These are phyloP conservation scores for Plasmodium relictum DNA, from an alignment of 169 alveolate species.

Conservation along the genomic window DNA sequence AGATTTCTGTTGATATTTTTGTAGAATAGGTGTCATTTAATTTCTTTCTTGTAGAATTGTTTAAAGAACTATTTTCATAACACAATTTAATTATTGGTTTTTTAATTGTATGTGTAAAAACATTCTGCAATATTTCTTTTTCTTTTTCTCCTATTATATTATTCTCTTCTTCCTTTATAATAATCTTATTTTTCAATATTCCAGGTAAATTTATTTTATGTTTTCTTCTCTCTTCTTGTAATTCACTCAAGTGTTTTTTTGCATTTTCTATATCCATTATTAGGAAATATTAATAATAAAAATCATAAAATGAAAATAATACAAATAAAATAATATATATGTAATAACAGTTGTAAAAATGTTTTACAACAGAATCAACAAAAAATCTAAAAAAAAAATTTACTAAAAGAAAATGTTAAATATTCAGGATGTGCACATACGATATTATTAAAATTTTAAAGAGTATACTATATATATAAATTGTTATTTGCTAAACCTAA, in stretches of 20 bases:
- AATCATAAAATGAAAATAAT: too few species aligned
- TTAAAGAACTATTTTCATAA: background rate
- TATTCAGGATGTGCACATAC: too few species aligned
- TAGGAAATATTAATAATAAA: background rate
- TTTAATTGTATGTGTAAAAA: slow-evolving; percentile 26
- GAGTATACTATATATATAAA: too few species aligned
- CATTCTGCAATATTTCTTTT: background rate
- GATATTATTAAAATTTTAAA: too few species aligned
- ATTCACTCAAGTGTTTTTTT: slow-evolving; percentile 52
- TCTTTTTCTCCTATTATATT: background rate
- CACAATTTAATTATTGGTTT: slow-evolving; percentile 30
- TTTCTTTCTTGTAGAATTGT: background rate
- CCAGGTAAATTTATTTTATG: slow-evolving; percentile 36
- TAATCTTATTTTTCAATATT: slow-evolving; percentile 17
- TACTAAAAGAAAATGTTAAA: too few species aligned
- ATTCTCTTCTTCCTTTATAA: slow-evolving; percentile 22
- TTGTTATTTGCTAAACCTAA: too few species aligned
- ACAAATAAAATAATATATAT: too few species aligned
- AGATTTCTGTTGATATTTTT: slow-evolving; percentile 9
- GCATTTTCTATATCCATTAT: slow-evolving; percentile 66
- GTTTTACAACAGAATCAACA: too few species aligned
- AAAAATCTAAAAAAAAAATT: too few species aligned
- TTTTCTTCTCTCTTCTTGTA: slow-evolving; percentile 60
- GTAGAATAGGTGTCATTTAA: slow-evolving; percentile 13
- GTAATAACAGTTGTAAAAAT: too few species aligned